A percentile compares a stretch with the other conserved stretches of the same genome.
Evolutionary conservation across 768 basidiomycete genomes (phyloP).

Genomic region (Pulveroboletus sp.): DNA sequence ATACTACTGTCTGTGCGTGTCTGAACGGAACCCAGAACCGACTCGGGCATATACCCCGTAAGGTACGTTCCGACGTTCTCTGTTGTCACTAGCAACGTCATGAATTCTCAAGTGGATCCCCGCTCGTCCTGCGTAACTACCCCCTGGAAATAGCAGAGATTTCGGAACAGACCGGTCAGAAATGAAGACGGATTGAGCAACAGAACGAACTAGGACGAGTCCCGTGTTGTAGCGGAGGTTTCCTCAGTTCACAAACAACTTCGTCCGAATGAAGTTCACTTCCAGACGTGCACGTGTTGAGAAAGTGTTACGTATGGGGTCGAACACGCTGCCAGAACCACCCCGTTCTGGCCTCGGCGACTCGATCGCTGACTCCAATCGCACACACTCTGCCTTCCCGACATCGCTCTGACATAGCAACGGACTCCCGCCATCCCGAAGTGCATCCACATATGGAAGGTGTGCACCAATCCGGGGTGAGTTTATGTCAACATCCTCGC

Average conservation of each 20-base stretch:
- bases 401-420: constrained; percentile 25
- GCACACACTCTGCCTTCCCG: constrained; percentile 6
- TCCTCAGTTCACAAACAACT: constrained; percentile 10
- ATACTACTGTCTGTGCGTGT: constrained; percentile 8
- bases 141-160: not conserved
- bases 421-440: constrained; percentile 8
- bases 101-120: constrained; percentile 26
- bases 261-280: constrained; percentile 19
- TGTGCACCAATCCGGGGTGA: constrained; percentile 14
- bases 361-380: constrained; percentile 28
- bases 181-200: constrained; percentile 8
- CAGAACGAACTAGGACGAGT: constrained; percentile 13
- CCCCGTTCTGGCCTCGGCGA: constrained; percentile 25
- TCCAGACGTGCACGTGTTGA: constrained; percentile 26
- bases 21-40: constrained; percentile 3
- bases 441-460: constrained; percentile 8
- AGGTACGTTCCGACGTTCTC: constrained; percentile 20
- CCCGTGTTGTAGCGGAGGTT: constrained; percentile 16
- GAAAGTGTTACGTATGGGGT: constrained; percentile 22
- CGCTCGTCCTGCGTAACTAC: constrained; percentile 5
- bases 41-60: constrained; percentile 4
- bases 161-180: constrained; percentile 13
- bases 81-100: constrained; percentile 23
- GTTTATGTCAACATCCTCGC: constrained; percentile 22
- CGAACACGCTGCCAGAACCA: constrained; percentile 21